phyloP scores from a whole-genome alignment of 805 yeast species.

The Suhomyces sp. region DNA sequence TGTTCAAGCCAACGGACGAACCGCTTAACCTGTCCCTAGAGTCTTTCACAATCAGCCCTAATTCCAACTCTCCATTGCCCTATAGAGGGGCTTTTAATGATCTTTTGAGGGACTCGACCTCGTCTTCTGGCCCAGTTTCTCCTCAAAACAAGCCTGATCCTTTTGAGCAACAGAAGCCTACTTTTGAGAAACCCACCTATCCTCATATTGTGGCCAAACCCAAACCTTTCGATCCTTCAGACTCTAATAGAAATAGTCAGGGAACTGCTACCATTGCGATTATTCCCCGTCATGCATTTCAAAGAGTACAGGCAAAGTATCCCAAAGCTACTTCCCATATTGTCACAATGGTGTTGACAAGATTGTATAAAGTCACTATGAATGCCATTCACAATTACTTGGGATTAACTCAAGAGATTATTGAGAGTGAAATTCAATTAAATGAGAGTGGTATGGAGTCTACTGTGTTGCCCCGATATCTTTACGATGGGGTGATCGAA shows the following conservation, averaged over 20 bases:
- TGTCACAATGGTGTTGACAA: constrained; percentile 84
- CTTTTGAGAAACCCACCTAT: background rate
- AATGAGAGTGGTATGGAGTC: constrained; percentile 40
- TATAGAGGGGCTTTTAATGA: constrained; percentile 1
- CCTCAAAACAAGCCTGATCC: background rate
- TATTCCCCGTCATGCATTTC: constrained; percentile 82
- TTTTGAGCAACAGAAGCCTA: background rate
- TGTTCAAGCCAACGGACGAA: constrained; percentile 43
- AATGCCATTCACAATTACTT: constrained; percentile 85
- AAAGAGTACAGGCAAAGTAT: constrained; percentile 63
- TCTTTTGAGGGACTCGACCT: constrained; percentile 5
- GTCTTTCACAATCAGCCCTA: background rate
- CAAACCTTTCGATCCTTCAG: constrained; percentile 15
- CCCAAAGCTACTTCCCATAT: constrained; percentile 93
- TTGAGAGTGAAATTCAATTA: constrained; percentile 67
- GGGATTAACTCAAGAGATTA: constrained; percentile 78
- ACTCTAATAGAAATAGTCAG: background rate
- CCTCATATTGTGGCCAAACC: constrained; percentile 71
- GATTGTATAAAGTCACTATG: constrained; percentile 86
- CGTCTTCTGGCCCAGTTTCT: constrained; percentile 1
- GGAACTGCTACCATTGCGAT: constrained; percentile 76
- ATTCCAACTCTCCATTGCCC: background rate
- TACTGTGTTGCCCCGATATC: constrained; percentile 50
- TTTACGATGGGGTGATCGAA: constrained; percentile 55
- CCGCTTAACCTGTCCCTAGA: background rate